A percentile compares a stretch with the other conserved stretches of the same genome.
These are phyloP conservation scores for Ophiostoma pallidulum DNA, from an alignment of 2,329 filamentous ascomycete genomes.

Conservation along the genomic window DNA sequence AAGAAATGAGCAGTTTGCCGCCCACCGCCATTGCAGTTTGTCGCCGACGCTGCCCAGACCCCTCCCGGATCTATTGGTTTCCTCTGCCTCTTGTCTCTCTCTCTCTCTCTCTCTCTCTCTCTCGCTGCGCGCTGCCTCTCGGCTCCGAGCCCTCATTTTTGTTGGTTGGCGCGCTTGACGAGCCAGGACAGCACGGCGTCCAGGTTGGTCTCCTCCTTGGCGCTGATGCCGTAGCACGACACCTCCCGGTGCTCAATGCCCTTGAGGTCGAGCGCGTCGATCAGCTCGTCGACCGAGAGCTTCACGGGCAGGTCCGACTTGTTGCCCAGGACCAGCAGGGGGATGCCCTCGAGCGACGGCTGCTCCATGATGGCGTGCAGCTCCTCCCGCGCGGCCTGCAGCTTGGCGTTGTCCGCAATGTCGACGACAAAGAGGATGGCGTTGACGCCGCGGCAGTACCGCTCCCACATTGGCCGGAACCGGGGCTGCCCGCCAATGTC, in stretches of 20 bases:
- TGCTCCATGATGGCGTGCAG: conserved; percentile 83
- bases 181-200: conserved; percentile 96
- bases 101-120: too few species aligned
- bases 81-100: too few species aligned
- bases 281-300: conserved; percentile 86
- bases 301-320: conserved; percentile 93
- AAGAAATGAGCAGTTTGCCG: background rate
- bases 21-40: background rate
- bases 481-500: conserved; percentile 94
- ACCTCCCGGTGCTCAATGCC: conserved; percentile 86
- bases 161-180: conserved; percentile 71
- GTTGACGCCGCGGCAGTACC: conserved; percentile 94
- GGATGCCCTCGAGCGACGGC: conserved; percentile 77
- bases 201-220: conserved; percentile 97
- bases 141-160: too few species aligned
- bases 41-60: background rate
- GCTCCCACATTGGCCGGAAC: conserved; percentile 98
- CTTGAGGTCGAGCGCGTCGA: conserved; percentile 85
- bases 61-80: too few species aligned
- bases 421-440: conserved; percentile 98
- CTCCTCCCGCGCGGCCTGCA: conserved; percentile 83
- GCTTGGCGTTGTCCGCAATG: conserved; percentile 72
- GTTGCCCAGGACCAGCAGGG: conserved; percentile 88
- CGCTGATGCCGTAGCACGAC: conserved; percentile 97
- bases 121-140: too few species aligned